phyloP scores from a whole-genome alignment of 495 filamentous ascomycete genomes.

The Elaphomyces granulatus region DNA sequence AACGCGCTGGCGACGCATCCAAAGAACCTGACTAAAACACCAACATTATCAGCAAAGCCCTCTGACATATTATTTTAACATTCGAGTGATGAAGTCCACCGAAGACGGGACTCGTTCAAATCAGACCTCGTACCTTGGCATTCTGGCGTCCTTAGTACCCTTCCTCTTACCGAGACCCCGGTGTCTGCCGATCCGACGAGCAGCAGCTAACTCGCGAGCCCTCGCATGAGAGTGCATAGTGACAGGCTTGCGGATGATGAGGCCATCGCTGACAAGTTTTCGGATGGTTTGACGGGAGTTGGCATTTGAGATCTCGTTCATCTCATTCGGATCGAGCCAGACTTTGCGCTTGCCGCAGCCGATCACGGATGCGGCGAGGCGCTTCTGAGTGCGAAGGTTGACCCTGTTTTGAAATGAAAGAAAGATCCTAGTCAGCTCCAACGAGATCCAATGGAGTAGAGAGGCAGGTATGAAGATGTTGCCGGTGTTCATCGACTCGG shows the following conservation, averaged over 20 bases:
- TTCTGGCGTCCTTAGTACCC: constrained; percentile 99
- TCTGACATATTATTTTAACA: background rate
- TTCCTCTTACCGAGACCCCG: constrained; percentile 99
- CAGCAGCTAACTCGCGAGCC: constrained; percentile 78
- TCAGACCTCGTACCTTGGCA: constrained; percentile 66
- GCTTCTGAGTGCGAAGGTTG: constrained; percentile 99
- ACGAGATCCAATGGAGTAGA: background rate
- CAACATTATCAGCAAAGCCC: constrained; percentile 8
- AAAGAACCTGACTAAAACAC: constrained; percentile 68
- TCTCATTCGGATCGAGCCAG: constrained; percentile 99
- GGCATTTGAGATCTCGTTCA: constrained; percentile 99
- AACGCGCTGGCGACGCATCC: constrained; percentile 99
- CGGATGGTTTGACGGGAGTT: constrained; percentile 99
- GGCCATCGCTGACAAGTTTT: constrained; percentile 98
- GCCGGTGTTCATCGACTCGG: constrained; percentile 10
- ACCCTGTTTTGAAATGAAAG: constrained; percentile 47
- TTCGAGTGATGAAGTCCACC: background rate
- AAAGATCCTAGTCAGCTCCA: constrained; percentile 8
- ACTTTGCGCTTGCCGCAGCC: constrained; percentile 99
- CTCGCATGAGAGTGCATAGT: constrained; percentile 98
- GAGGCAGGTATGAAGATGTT: background rate
- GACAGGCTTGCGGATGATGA: constrained; percentile 99
- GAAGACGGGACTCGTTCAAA: background rate
- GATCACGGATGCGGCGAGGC: constrained; percentile 94
- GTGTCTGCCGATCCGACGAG: constrained; percentile 87